phyloP scores from a whole-genome alignment of 148 eudicot genomes.

The Amaranthus hypochondriacus region DNA sequence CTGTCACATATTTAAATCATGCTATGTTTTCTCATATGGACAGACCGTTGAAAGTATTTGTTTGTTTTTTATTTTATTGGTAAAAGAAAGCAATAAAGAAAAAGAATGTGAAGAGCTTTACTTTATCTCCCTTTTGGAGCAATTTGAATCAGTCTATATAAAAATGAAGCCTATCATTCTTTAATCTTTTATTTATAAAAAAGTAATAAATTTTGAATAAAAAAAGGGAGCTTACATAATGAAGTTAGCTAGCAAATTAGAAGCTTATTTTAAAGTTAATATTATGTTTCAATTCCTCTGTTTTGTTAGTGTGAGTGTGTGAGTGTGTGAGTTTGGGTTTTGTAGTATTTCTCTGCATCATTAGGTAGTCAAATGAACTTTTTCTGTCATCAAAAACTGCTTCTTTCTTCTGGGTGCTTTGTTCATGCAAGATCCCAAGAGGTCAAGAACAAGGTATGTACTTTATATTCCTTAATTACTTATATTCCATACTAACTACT shows the following conservation, averaged over 20 bases:
- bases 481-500: not conserved
- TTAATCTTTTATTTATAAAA: not conserved
- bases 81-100: not conserved
- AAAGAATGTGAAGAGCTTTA: constrained; percentile 19
- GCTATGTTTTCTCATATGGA: too few species aligned
- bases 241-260: constrained; percentile 13
- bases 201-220: not conserved
- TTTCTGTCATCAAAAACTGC: constrained; percentile 17
- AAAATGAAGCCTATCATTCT: constrained; percentile 10
- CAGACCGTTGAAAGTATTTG: too few species aligned
- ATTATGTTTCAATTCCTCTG: not conserved
- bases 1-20: not conserved
- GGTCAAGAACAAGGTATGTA: constrained; percentile 45
- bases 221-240: constrained; percentile 15
- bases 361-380: constrained; percentile 26
- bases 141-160: constrained; percentile 11
- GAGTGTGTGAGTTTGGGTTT: not conserved
- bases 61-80: not conserved
- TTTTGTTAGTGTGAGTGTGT: not conserved
- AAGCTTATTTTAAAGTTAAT: constrained; percentile 6
- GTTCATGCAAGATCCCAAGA: constrained; percentile 89
- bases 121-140: constrained; percentile 24
- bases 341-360: not conserved
- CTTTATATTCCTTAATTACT: not conserved
- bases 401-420: constrained; percentile 24